A percentile compares a stretch with the other conserved stretches of the same genome.
Evolutionary conservation across 148 eudicot genomes (phyloP).

Genomic region (Heliamphora exappendiculata): DNA sequence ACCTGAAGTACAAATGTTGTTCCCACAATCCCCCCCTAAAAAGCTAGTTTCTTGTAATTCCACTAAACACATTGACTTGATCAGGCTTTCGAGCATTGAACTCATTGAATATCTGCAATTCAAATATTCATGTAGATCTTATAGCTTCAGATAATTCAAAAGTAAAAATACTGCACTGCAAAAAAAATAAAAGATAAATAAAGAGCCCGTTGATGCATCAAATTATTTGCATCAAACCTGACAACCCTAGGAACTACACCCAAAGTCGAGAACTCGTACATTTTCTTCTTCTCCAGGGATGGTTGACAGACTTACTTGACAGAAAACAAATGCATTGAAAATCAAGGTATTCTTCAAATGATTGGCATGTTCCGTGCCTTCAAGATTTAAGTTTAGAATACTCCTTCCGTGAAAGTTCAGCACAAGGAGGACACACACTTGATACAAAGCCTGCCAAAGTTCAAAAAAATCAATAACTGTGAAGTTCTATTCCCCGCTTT

Average conservation of each 20-base stretch:
- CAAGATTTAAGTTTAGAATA: conserved; percentile 41
- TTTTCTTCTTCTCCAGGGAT: neutral
- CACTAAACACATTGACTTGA: conserved; percentile 60
- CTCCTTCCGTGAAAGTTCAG: conserved; percentile 52
- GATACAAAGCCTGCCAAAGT: conserved; percentile 68
- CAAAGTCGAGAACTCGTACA: neutral
- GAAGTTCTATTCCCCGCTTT: neutral
- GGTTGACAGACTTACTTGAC: conserved; percentile 55
- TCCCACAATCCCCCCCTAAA: conserved; percentile 70
- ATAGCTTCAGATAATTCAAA: neutral
- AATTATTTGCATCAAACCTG: neutral
- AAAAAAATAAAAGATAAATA: too few relatives aligned
- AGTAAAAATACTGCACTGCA: neutral
- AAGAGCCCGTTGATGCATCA: neutral
- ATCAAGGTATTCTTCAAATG: conserved; percentile 72
- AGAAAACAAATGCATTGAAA: conserved; percentile 78
- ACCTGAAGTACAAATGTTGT: conserved; percentile 75
- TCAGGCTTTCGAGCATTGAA: conserved; percentile 90
- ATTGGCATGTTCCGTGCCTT: conserved; percentile 38
- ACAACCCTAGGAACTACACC: neutral
- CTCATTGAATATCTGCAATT: conserved; percentile 75
- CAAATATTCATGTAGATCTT: neutral
- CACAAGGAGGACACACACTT: conserved; percentile 65
- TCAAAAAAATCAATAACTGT: neutral
- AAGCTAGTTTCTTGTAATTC: conserved; percentile 53